Conservation (phyloP, 1,284 basidiomycete species). For the Austroboletus niveus region DNA sequence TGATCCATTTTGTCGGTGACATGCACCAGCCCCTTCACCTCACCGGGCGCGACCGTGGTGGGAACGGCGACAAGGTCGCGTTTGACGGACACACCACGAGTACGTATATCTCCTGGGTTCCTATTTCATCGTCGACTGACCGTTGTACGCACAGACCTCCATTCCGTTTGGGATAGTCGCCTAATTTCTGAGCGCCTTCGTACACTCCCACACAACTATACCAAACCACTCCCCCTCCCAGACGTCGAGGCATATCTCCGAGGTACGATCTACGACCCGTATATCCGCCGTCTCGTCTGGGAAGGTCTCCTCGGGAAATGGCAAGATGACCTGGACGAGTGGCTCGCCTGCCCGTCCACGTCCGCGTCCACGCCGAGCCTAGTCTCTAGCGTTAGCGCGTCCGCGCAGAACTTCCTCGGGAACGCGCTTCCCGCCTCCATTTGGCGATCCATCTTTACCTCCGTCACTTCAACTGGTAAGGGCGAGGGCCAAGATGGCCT, state of each 20-base stretch:
- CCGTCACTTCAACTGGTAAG: slow-evolving; percentile 10
- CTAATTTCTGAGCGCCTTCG: slow-evolving; percentile 83
- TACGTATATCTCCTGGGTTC: slow-evolving; percentile 32
- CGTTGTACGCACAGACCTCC: slow-evolving; percentile 54
- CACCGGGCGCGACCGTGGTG: slow-evolving; percentile 81
- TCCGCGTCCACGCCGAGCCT: neutral
- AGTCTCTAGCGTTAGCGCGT: neutral
- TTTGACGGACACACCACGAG: slow-evolving; percentile 71
- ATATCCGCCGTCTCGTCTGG: slow-evolving; percentile 81
- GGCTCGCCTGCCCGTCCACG: slow-evolving; percentile 63
- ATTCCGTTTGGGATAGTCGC: slow-evolving; percentile 82
- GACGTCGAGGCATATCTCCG: slow-evolving; percentile 74
- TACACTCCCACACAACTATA: slow-evolving; percentile 73
- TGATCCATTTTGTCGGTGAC: slow-evolving; percentile 90
- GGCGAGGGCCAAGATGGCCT: slow-evolving; percentile 12
- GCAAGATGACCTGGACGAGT: slow-evolving; percentile 53
- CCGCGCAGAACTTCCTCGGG: neutral
- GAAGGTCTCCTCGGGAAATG: slow-evolving; percentile 76
- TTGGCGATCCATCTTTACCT: slow-evolving; percentile 30
- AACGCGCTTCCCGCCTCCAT: neutral
- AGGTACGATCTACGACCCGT: slow-evolving; percentile 85
- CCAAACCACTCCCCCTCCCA: slow-evolving; percentile 58
- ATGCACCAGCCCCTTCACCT: slow-evolving; percentile 91
- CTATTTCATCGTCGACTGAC: neutral
- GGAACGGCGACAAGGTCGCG: slow-evolving; percentile 71